Evolutionary conservation across 108 stramenopile genomes (phyloP), one percentile per base, ranked within the genome.

Genomic region (Stephanodiscus minutulus): DNA sequence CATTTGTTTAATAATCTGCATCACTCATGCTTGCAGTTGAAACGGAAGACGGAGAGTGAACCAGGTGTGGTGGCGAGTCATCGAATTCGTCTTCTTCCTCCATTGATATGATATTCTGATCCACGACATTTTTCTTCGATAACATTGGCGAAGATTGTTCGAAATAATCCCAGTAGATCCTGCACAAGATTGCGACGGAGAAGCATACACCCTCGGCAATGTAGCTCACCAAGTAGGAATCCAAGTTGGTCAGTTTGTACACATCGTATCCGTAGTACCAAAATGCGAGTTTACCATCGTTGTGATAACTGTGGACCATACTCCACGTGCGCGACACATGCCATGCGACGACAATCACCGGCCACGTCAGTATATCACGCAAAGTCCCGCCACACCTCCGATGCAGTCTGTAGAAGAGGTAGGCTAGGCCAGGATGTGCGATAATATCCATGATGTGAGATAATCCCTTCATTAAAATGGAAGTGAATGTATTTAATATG

Each of bases 191-290:
- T 0, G 60, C 68, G n/a, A 21, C 21, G 36, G 74, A 73, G 35
- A 87, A 70, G n/a, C 70, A 70, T 5, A 68, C 5, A 3, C 66
- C 81, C 62, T 87, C 86, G 13, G 81, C 76, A 6, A 80, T 55
- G 66, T 87, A 87, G 7, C 83, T 83, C 27, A 76, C 71, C 59
- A 74, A 64, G 68, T 82, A 87, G 9, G 47, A 56, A 76, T 82
- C 70, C 55, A 82, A 57, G 58, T 79, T 66, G 39, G 74, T 74
- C 13, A 87, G 54, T n/a, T 72, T 50, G 56, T 87, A 87, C 6
- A 87, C 78, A 61, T 87, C 86, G 43, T 75, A 64, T 20, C 86
- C 86, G 57, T 73, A 70, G 53, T 87, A 87, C 53, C 72, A 84
- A 6, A 76, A 61, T 13, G 54, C 53, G 15, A 66, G 50, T 15